Evolutionary conservation across 345 rosid genomes (phyloP), one percentile per base, ranked within the genome.

Genomic region (Salix koriyanagi): DNA sequence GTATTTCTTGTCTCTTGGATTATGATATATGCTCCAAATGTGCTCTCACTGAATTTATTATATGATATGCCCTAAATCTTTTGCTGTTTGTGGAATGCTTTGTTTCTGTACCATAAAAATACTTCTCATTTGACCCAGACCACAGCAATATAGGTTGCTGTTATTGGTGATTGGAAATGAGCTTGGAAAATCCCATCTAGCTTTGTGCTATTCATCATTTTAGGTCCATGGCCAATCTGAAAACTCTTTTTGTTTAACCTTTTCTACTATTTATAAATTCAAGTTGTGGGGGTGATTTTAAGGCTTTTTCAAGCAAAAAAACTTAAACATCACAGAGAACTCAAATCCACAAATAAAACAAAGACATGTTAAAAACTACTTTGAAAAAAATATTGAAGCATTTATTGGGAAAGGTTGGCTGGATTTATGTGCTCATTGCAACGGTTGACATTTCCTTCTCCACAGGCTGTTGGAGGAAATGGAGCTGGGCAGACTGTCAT

Each of bases 381-480:
- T n/a, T 12, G 6, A 26, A 28, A 25, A 8, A 11, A 37, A 54
- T 36, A 23, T 12, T 34, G 21, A 18, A 32, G 18, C 8, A 10
- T 5, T n/a, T 21, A 52, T 15, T 66, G 19, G 28, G 44, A 37
- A 62, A n/a, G 39, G 25, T 32, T 36, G 48, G 66, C 30, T 50
- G 16, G 65, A 67, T 39, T 41, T 41, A 28, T 39, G 46, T 67
- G 61, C 32, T 73, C 65, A 74, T 32, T 65, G 70, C 2, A 66
- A 67, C 7, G 41, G 58, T 28, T 71, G 12, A n/a, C 25, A 18
- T 16, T 65, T 75, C 66, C 66, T 79, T 48, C 70, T 73, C 74
- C 82, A 79, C 84, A 96, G 99, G 92, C 97, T 80, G 98, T 96
- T 39, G 98, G 99, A 50, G 97, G 97, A 83, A 88, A 90, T 89